Base-by-base conservation (phyloP, 169 alveolate species). In the Toxoplasma gondii region DNA sequence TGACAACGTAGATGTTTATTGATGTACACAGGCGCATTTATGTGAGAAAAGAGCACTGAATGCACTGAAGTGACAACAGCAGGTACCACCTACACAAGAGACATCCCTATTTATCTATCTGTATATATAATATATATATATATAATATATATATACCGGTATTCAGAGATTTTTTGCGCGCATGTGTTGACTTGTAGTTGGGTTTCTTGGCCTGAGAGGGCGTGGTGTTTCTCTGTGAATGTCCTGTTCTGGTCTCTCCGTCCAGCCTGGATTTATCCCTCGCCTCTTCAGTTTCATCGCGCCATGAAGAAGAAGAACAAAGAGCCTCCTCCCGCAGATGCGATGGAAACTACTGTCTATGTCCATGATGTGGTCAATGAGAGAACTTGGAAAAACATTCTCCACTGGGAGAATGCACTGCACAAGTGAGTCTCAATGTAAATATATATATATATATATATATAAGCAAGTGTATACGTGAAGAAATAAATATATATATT, bases 311-410 rank as follows among this genome's bases (percentile, higher is more conserved):
- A 97, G 78, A 97, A 97, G 90, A 91, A 94, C 78, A 96, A 97
- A 78, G 96, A 92, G 9, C 92, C 95, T n/a, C 64, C 44, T 22
- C 84, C 91, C 31, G 38, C 45, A 43, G 94, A 96, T 45, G 95
- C 96, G 80, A 97, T 97, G 97, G 96, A 88, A 44, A 96, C 97
- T 5, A 98, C 97, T 29, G 98, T 97, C 39, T 91, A 93, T 87
- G 97, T 97, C 4, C 98, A 97, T 91, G 97, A 97, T 91, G 94
- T 91, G 12, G 98, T 97, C 69, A 97, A 97, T 93, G 98, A 97
- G 90, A 96, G 93, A 31, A 92, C 98, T 0, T 97, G 98, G 98
- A 92, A 95, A 83, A 88, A 92, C 41, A 96, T 97, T 31, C 83
- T 97, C n/a, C 96, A 96, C 87, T 97, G 97, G 97, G 98, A 97